These are phyloP conservation scores for Lasiosphaeria miniovina DNA, from an alignment of 495 filamentous ascomycete species.

Conservation along the genomic window DNA sequence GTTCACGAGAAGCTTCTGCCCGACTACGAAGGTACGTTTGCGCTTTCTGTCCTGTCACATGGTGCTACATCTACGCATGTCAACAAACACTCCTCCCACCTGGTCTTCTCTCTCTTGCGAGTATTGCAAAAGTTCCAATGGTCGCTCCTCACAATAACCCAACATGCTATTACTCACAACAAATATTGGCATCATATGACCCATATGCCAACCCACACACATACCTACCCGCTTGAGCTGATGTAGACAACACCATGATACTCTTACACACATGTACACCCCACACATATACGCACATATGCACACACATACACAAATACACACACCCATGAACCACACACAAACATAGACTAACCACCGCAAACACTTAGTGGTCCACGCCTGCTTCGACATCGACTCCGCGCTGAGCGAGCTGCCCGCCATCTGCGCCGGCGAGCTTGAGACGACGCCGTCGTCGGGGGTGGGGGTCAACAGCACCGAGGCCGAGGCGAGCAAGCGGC, in stretches of 20 bases:
- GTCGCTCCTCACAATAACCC: no score
- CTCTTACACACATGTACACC: not conserved
- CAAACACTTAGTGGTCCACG: slow-evolving; percentile 28
- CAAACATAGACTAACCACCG: not conserved
- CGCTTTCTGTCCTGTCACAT: not conserved
- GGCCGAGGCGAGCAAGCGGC: slow-evolving; percentile 9
- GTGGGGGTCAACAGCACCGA: slow-evolving; percentile 24
- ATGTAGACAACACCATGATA: not conserved
- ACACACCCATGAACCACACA: not conserved
- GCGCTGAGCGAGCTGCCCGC: slow-evolving; percentile 29
- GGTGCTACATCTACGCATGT: not conserved
- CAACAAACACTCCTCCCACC: not conserved
- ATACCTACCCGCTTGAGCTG: no score
- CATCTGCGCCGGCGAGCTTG: slow-evolving; percentile 26
- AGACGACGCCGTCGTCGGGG: slow-evolving; percentile 19
- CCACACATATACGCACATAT: not conserved
- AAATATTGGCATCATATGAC: no score
- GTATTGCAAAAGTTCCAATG: no score
- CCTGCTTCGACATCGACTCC: slow-evolving; percentile 21
- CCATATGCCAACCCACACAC: no score
- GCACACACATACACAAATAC: not conserved
- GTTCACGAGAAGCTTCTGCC: slow-evolving; percentile 31
- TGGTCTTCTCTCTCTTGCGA: no score
- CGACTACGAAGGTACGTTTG: slow-evolving; percentile 27
- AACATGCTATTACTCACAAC: no score